Percentiles rank a stretch among this genome's conserved stretches.
Evolutionary conservation across 257 asterid species (phyloP).

Genomic region (Scutellaria barbata): DNA sequence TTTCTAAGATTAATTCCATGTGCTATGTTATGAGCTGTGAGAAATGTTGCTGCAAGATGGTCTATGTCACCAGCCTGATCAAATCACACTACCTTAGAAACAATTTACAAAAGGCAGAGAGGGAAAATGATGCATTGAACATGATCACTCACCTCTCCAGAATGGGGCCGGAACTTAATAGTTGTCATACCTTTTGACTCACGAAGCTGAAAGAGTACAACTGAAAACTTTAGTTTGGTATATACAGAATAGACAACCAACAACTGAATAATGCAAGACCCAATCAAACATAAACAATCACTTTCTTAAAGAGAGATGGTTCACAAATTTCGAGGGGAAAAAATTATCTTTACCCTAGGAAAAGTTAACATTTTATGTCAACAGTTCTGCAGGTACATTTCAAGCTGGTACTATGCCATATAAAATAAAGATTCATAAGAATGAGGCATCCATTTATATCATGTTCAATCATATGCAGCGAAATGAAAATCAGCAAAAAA

Average conservation of each 20-base stretch:
- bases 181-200: constrained; percentile 96
- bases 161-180: constrained; percentile 94
- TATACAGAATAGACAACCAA: background rate
- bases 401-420: constrained; percentile 4
- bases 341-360: background rate
- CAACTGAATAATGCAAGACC: constrained; percentile 1
- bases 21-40: constrained; percentile 84
- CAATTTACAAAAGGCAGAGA: constrained; percentile 19
- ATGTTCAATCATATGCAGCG: background rate
- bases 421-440: background rate
- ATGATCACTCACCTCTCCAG: constrained; percentile 80
- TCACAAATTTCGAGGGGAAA: background rate
- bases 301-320: background rate
- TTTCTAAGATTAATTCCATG: constrained; percentile 95
- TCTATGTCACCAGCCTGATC: constrained; percentile 95
- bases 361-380: constrained; percentile 1
- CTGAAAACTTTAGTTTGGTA: constrained; percentile 21
- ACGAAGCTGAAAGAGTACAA: constrained; percentile 73
- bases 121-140: constrained; percentile 14
- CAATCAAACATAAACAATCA: constrained; percentile 5
- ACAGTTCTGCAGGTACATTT: background rate
- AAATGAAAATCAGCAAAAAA: background rate
- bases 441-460: background rate
- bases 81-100: constrained; percentile 28
- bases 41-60: constrained; percentile 97